These are phyloP conservation scores for Narthecium ossifragum DNA, from an alignment of 106 monocot genomes.

Conservation along the genomic window DNA sequence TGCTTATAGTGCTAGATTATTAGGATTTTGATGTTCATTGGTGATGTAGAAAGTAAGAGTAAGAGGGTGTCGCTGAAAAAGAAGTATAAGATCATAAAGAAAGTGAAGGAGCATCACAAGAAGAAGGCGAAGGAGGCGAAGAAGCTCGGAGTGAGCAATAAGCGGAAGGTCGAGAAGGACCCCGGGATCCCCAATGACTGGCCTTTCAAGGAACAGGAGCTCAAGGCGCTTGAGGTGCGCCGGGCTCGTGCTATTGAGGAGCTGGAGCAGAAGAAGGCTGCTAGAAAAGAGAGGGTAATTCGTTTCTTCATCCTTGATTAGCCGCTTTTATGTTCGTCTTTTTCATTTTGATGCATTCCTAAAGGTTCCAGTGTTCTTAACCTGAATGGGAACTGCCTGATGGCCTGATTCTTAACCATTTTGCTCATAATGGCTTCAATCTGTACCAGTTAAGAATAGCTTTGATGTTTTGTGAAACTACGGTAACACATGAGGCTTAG, in stretches of 20 bases:
- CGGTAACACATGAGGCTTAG: too few species aligned
- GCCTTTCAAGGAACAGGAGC: slow-evolving; percentile 98
- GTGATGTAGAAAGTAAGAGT: slow-evolving; percentile 76
- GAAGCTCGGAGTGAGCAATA: slow-evolving; percentile 55
- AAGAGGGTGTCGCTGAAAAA: slow-evolving; percentile 74
- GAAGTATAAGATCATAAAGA: slow-evolving; percentile 82
- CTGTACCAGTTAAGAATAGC: too few species aligned
- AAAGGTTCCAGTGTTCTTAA: too few species aligned
- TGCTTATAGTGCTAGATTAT: background rate
- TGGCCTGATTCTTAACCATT: too few species aligned
- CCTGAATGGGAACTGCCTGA: too few species aligned
- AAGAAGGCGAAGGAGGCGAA: slow-evolving; percentile 85
- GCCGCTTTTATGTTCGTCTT: background rate
- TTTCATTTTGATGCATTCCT: background rate
- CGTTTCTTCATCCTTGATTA: background rate
- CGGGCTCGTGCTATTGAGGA: slow-evolving; percentile 69
- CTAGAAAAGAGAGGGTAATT: slow-evolving; percentile 82
- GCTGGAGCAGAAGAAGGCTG: slow-evolving; percentile 86
- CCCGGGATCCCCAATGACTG: slow-evolving; percentile 98
- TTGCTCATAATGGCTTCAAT: too few species aligned
- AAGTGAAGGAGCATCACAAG: slow-evolving; percentile 82
- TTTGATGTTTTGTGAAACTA: too few species aligned
- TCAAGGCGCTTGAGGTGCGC: slow-evolving; percentile 72
- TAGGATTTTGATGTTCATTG: background rate
- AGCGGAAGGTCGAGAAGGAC: slow-evolving; percentile 89